These are phyloP conservation scores for Fusarium metavorans DNA, from an alignment of 2,329 filamentous ascomycete species.

Conservation along the genomic window DNA sequence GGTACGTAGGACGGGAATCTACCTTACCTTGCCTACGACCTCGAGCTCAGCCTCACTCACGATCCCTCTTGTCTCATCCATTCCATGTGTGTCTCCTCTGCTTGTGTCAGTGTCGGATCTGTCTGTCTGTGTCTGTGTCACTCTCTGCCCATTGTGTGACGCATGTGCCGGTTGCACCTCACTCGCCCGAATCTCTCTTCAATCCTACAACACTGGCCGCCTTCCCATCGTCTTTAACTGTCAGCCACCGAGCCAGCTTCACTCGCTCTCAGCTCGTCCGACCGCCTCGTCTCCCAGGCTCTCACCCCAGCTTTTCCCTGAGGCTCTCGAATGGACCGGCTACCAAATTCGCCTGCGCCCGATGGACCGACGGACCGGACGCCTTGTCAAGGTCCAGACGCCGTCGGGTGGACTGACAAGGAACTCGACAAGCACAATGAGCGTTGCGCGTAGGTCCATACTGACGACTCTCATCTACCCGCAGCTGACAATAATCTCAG, in stretches of 20 bases:
- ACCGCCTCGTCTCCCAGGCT: background rate
- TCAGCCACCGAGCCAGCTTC: background rate
- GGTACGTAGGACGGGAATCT: background rate
- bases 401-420: constrained; percentile 16
- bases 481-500: constrained; percentile 16
- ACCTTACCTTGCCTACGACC: background rate
- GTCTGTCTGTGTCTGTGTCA: background rate
- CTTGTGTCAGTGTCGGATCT: background rate
- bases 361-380: constrained; percentile 10
- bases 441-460: constrained; percentile 5
- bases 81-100: background rate
- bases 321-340: constrained; percentile 3
- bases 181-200: background rate
- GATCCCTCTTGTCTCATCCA: constrained; percentile 20
- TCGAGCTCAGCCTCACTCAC: constrained; percentile 32
- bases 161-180: constrained; percentile 4
- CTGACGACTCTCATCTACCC: background rate
- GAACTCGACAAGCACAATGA: constrained; percentile 1
- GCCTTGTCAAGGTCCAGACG: constrained; percentile 8
- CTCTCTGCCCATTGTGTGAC: constrained; percentile 15
- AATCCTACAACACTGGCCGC: background rate
- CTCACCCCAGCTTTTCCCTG: background rate
- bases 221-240: background rate
- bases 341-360: background rate
- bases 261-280: background rate